A percentile compares a stretch with the other conserved stretches of the same genome.
These are phyloP conservation scores for Skeletonema potamos DNA, from an alignment of 108 stramenopile species.

Conservation along the genomic window DNA sequence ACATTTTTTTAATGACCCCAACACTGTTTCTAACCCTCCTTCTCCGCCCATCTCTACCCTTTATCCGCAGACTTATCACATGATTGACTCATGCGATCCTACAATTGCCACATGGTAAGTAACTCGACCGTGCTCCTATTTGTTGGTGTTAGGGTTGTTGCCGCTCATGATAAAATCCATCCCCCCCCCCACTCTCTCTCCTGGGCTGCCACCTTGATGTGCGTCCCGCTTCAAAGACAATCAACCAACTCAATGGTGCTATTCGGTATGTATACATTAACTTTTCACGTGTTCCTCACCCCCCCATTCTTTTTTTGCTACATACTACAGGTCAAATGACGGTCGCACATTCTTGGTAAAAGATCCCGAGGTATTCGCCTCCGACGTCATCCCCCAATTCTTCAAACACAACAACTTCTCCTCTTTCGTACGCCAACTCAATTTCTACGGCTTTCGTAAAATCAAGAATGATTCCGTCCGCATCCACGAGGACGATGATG, in stretches of 20 bases:
- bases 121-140: background rate
- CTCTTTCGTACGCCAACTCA: slow-evolving; percentile 92
- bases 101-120: slow-evolving; percentile 71
- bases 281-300: slow-evolving; percentile 1
- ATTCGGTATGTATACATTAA: background rate
- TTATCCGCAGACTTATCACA: slow-evolving; percentile 57
- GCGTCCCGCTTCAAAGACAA: slow-evolving; percentile 17
- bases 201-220: background rate
- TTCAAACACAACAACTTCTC: slow-evolving; percentile 96
- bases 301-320: slow-evolving; percentile 6
- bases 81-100: slow-evolving; percentile 72
- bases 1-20: background rate
- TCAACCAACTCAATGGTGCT: slow-evolving; percentile 6
- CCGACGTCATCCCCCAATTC: slow-evolving; percentile 79
- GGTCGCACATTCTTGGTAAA: slow-evolving; percentile 80
- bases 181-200: slow-evolving; percentile 12
- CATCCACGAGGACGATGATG: slow-evolving; percentile 49
- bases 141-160: slow-evolving; percentile 11
- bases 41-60: background rate
- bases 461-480: slow-evolving; percentile 77
- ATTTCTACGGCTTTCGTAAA: slow-evolving; percentile 91
- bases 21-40: slow-evolving; percentile 4
- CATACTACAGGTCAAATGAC: slow-evolving; percentile 56
- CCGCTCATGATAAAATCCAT: slow-evolving; percentile 22
- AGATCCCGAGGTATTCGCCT: slow-evolving; percentile 70